Conservation (phyloP, 306 rosid species). For the Nissolia schottii region DNA sequence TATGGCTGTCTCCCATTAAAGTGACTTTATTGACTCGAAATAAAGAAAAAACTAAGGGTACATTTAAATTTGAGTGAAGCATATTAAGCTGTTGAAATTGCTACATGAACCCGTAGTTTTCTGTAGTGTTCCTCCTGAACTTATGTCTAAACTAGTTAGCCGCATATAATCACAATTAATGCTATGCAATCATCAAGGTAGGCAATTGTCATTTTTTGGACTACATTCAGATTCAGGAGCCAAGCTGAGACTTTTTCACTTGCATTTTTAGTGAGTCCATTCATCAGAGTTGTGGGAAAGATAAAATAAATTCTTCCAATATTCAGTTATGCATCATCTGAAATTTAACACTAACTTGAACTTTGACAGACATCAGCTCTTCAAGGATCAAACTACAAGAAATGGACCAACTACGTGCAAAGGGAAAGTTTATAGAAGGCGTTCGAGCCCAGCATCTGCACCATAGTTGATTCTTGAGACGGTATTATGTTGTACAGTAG, state of each 20-base stretch:
- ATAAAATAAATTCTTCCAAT: neutral
- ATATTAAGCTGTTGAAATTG: neutral
- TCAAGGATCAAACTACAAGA: slow-evolving; percentile 34
- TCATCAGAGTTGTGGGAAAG: neutral
- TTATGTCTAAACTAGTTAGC: slow-evolving; percentile 6
- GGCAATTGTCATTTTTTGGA: neutral
- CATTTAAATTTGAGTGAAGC: neutral
- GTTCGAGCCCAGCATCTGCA: neutral
- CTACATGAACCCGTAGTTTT: neutral
- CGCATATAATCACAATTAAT: neutral
- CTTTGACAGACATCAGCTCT: slow-evolving; percentile 55
- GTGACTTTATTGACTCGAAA: neutral
- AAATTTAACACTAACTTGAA: slow-evolving; percentile 5
- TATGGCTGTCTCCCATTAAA: neutral
- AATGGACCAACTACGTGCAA: neutral
- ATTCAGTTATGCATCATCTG: neutral
- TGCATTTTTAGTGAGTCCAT: neutral
- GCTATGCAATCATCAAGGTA: slow-evolving; percentile 8
- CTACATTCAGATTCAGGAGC: neutral
- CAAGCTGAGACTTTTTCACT: neutral
- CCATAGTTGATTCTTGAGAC: slow-evolving; percentile 3
- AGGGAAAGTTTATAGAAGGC: slow-evolving; percentile 44
- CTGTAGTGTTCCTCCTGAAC: neutral
- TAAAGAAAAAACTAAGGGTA: neutral
- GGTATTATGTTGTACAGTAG: neutral